phyloP scores from a whole-genome alignment of 768 basidiomycete species.

The Lactarius akahatsu region DNA sequence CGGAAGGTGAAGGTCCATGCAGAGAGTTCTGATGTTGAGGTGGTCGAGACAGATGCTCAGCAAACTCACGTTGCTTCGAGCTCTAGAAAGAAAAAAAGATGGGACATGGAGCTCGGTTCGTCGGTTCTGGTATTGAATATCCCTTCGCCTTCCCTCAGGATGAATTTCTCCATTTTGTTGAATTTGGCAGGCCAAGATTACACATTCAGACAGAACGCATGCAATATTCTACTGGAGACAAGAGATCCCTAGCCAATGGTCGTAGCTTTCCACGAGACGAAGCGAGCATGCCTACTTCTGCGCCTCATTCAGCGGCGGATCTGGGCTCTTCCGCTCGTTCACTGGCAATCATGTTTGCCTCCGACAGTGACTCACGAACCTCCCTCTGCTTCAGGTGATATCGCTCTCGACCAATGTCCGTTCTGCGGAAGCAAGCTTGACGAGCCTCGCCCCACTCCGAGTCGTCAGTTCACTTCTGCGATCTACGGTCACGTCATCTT shows the following conservation, averaged over 20 bases:
- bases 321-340: neutral
- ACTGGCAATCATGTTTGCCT: no score
- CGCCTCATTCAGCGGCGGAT: neutral
- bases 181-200: constrained; percentile 21
- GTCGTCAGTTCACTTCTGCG: constrained; percentile 31
- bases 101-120: neutral
- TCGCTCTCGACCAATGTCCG: constrained; percentile 32
- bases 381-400: neutral
- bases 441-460: constrained; percentile 32
- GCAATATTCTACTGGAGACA: neutral
- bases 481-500: no score
- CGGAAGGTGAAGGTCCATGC: constrained; percentile 18
- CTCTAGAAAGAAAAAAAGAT: constrained; percentile 10
- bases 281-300: neutral
- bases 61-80: neutral
- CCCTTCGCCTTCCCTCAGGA: neutral
- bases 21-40: constrained; percentile 28
- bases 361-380: constrained; percentile 12
- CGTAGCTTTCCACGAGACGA: no score
- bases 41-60: constrained; percentile 14
- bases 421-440: constrained; percentile 36
- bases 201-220: constrained; percentile 5
- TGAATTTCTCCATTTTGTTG: constrained; percentile 1
- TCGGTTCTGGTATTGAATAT: no score
- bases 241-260: no score